Evolutionary conservation across 2,329 filamentous ascomycete species (phyloP).

Genomic region (Stromatinia cepivora): DNA sequence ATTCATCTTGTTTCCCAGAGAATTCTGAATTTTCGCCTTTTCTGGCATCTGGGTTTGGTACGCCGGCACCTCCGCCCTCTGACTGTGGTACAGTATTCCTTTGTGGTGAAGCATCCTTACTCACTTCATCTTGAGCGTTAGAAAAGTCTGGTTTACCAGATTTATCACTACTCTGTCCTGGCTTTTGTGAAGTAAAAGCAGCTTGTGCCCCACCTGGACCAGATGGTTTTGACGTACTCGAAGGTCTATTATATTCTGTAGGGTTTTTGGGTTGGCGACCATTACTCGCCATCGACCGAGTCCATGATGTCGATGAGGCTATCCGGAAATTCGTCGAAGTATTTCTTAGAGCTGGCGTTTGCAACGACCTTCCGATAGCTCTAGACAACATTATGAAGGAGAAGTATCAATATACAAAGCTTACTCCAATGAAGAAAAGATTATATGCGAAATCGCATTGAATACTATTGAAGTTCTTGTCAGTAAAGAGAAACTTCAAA

Average conservation of each 20-base stretch:
- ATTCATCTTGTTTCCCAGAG: constrained; percentile 36
- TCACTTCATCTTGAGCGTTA: constrained; percentile 29
- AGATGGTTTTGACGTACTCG: constrained; percentile 27
- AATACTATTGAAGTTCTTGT: constrained; percentile 6
- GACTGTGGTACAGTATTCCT: constrained; percentile 27
- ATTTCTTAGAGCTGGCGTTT: constrained; percentile 34
- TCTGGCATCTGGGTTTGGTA: constrained; percentile 26
- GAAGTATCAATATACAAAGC: constrained; percentile 22
- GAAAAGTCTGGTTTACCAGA: constrained; percentile 31
- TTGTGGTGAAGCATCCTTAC: constrained; percentile 27
- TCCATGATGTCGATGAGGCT: constrained; percentile 45
- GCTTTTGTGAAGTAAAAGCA: constrained; percentile 28
- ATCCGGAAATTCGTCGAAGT: constrained; percentile 39
- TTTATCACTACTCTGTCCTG: constrained; percentile 28
- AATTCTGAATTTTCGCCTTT: constrained; percentile 29
- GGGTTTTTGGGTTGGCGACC: constrained; percentile 37
- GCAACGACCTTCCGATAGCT: constrained; percentile 36
- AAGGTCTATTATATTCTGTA: constrained; percentile 30
- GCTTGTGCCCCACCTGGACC: constrained; percentile 25
- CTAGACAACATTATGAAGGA: constrained; percentile 39
- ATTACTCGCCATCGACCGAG: constrained; percentile 47
- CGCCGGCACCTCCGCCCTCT: constrained; percentile 26
- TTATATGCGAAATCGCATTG: constrained; percentile 22
- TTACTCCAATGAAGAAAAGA: constrained; percentile 39
- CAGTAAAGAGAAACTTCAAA: neutral